Evolutionary conservation across 352 stramenopile genomes (phyloP).

Genomic region (Phytophthora tentaculata): DNA sequence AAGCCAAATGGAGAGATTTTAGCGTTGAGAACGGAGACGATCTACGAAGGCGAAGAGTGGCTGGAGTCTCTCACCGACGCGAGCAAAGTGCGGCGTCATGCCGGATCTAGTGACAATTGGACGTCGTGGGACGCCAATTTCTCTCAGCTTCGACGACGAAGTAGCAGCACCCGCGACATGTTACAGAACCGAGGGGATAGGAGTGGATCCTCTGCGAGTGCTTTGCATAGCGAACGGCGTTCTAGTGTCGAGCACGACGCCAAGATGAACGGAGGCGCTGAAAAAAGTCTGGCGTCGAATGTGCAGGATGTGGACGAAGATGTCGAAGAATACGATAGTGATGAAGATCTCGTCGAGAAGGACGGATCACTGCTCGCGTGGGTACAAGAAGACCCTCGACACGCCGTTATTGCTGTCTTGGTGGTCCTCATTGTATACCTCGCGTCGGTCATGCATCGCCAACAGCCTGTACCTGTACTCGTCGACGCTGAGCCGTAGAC

Average conservation of each 20-base stretch:
- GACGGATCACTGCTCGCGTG: slow-evolving; percentile 73
- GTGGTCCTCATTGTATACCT: slow-evolving; percentile 71
- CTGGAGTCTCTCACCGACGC: slow-evolving; percentile 78
- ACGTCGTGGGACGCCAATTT: slow-evolving; percentile 49
- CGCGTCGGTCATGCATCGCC: slow-evolving; percentile 44
- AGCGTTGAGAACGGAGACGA: slow-evolving; percentile 74
- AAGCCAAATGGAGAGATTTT: slow-evolving; percentile 74
- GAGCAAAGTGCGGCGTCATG: slow-evolving; percentile 52
- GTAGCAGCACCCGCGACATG: slow-evolving; percentile 38
- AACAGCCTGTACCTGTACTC: slow-evolving; percentile 10
- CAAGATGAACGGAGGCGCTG: slow-evolving; percentile 8
- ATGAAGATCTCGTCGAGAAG: slow-evolving; percentile 48
- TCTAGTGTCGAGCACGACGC: slow-evolving; percentile 23
- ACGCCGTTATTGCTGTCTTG: slow-evolving; percentile 63
- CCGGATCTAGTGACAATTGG: slow-evolving; percentile 22
- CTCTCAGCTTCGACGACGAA: slow-evolving; percentile 40
- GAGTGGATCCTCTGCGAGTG: slow-evolving; percentile 27
- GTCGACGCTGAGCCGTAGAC: not conserved
- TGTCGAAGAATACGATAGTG: slow-evolving; percentile 29
- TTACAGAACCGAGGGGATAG: slow-evolving; percentile 17
- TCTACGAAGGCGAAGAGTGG: slow-evolving; percentile 86
- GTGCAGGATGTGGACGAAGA: slow-evolving; percentile 27
- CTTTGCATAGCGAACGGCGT: slow-evolving; percentile 26
- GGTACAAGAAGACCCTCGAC: slow-evolving; percentile 71
- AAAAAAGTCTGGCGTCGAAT: slow-evolving; percentile 1